Evolutionary conservation across 2,329 filamentous ascomycete species (phyloP).

Genomic region (Ceratocystis cacaofunesta): DNA sequence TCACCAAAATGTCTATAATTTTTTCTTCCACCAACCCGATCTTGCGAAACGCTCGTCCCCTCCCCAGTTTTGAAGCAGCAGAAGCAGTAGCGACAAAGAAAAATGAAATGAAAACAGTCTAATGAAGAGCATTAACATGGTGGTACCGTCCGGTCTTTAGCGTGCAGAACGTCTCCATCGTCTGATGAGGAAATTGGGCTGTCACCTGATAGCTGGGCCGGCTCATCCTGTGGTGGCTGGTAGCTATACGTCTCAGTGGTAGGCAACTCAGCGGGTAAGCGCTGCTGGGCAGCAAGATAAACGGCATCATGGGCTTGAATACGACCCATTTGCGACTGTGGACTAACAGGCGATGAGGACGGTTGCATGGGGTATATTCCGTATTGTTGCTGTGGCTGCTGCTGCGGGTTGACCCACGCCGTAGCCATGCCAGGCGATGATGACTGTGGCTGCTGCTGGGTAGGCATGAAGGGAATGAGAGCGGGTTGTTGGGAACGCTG

Average conservation of each 20-base stretch:
- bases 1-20: no score
- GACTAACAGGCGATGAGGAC: neutral
- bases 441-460: neutral
- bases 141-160: neutral
- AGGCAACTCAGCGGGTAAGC: constrained; percentile 5
- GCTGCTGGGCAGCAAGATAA: constrained; percentile 3
- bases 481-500: constrained; percentile 17
- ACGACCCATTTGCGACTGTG: constrained; percentile 4
- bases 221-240: constrained; percentile 7
- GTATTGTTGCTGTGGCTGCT: neutral
- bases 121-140: neutral
- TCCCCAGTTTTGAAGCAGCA: no score
- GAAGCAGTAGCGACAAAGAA: no score
- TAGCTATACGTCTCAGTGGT: constrained; percentile 1
- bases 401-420: neutral
- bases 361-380: neutral
- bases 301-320: constrained; percentile 2
- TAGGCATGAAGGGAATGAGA: constrained; percentile 8
- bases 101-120: no score
- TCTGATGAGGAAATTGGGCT: neutral
- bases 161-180: neutral
- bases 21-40: no score
- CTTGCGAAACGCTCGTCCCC: no score
- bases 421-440: constrained; percentile 4
- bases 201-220: constrained; percentile 7